Evolutionary conservation across 2,329 filamentous ascomycete species (phyloP).

Genomic region (Reticulascus tulasneorum): DNA sequence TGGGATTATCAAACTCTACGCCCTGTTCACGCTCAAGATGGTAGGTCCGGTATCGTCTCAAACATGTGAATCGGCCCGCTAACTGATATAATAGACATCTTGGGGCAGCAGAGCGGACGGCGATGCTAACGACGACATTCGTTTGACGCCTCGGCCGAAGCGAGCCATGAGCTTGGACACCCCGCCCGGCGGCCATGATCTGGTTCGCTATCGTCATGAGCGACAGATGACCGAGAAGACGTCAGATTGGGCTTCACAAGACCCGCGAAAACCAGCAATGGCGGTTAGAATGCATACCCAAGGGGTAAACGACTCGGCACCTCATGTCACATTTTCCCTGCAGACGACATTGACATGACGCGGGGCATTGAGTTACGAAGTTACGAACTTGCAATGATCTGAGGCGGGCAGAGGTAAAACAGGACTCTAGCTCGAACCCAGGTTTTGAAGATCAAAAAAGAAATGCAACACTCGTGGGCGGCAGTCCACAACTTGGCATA

Average conservation of each 20-base stretch:
- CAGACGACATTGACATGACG: constrained; percentile 2
- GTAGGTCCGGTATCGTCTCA: constrained; percentile 56
- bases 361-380: constrained; percentile 5
- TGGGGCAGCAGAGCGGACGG: constrained; percentile 94
- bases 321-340: constrained; percentile 13
- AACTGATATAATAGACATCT: constrained; percentile 61
- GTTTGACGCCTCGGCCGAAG: constrained; percentile 52
- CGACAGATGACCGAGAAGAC: constrained; percentile 30
- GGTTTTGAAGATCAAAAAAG: no score
- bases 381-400: constrained; percentile 11
- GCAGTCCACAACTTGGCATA: no score
- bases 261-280: constrained; percentile 12
- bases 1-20: constrained; percentile 87
- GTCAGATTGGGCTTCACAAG: constrained; percentile 8
- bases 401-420: constrained; percentile 14
- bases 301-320: constrained; percentile 10
- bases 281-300: constrained; percentile 11
- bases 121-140: constrained; percentile 74
- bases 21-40: constrained; percentile 76
- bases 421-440: constrained; percentile 16
- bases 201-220: constrained; percentile 42
- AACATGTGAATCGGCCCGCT: constrained; percentile 6
- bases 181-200: constrained; percentile 37
- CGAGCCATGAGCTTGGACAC: constrained; percentile 37
- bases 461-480: no score